phyloP scores from a whole-genome alignment of 768 basidiomycete genomes.

The Russula lepida region DNA sequence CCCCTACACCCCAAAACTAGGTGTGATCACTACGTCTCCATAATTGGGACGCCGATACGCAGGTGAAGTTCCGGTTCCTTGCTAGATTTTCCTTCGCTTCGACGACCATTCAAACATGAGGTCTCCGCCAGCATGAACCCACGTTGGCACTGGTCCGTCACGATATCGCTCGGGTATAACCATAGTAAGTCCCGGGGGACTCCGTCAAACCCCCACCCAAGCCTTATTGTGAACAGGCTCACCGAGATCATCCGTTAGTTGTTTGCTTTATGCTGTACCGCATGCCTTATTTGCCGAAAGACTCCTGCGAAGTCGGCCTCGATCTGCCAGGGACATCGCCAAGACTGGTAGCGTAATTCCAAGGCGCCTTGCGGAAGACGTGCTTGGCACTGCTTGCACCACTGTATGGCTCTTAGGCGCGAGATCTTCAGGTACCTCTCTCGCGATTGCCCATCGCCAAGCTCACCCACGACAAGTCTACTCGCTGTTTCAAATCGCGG shows the following conservation, averaged over 20 bases:
- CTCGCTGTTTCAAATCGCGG: neutral
- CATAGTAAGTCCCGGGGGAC: too few species aligned
- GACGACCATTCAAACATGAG: neutral
- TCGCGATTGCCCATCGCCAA: too few species aligned
- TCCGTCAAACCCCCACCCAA: too few species aligned
- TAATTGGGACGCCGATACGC: neutral
- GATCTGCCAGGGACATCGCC: neutral
- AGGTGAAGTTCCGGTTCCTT: neutral
- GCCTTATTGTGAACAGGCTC: neutral
- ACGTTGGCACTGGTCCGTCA: neutral
- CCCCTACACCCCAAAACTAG: neutral
- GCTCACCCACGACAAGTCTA: neutral
- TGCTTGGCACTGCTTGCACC: neutral
- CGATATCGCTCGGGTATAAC: neutral
- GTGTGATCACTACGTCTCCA: neutral
- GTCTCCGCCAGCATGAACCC: neutral
- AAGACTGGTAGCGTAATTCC: neutral
- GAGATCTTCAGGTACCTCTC: neutral
- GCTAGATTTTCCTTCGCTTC: neutral
- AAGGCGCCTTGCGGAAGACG: neutral
- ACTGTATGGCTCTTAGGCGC: neutral
- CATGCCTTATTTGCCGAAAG: neutral
- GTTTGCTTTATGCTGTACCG: neutral
- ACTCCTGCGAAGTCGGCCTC: neutral
- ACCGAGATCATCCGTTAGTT: neutral